Percentiles rank a stretch among this genome's conserved stretches.
phyloP scores from a whole-genome alignment of 371 early-diverging fungal genomes.

The Mortierella sp. region DNA sequence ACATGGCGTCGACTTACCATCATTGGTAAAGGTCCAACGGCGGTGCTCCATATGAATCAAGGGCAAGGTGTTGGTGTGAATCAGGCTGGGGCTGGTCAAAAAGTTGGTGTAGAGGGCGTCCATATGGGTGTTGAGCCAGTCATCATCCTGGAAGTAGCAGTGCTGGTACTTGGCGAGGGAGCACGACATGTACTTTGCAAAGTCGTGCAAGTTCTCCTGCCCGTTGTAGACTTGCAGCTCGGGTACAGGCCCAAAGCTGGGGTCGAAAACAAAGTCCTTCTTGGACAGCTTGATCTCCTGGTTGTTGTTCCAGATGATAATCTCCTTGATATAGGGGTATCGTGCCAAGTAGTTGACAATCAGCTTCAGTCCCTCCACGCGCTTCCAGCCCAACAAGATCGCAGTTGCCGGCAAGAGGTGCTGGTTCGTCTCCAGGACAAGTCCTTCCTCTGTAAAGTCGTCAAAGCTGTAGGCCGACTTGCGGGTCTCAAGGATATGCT shows the following conservation, averaged over 20 bases:
- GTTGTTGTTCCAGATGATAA: conserved; percentile 67
- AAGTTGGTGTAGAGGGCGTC: conserved; percentile 75
- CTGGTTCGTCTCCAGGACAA: conserved; percentile 21
- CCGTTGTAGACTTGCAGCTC: conserved; percentile 61
- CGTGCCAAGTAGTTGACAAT: conserved; percentile 63
- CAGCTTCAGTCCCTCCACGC: conserved; percentile 60
- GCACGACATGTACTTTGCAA: conserved; percentile 72
- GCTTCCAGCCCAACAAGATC: conserved; percentile 55
- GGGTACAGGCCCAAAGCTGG: conserved; percentile 40
- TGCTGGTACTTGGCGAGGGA: conserved; percentile 68
- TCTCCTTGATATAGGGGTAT: conserved; percentile 71
- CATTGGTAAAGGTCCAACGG: conserved; percentile 70
- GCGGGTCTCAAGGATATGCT: conserved; percentile 37
- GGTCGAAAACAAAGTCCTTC: conserved; percentile 56
- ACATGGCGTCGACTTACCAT: conserved; percentile 56
- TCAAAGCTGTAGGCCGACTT: conserved; percentile 39
- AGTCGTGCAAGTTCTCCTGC: conserved; percentile 64
- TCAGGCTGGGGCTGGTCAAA: conserved; percentile 65
- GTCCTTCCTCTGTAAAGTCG: conserved; percentile 51
- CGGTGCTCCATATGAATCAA: conserved; percentile 67
- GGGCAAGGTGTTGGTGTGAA: conserved; percentile 73
- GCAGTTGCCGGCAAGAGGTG: conserved; percentile 51
- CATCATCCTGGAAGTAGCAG: conserved; percentile 77
- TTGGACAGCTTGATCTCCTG: conserved; percentile 32
- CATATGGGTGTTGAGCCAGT: conserved; percentile 67